Base-by-base conservation (phyloP, 805 yeast species). In the Nakazawaea wyomingensis region DNA sequence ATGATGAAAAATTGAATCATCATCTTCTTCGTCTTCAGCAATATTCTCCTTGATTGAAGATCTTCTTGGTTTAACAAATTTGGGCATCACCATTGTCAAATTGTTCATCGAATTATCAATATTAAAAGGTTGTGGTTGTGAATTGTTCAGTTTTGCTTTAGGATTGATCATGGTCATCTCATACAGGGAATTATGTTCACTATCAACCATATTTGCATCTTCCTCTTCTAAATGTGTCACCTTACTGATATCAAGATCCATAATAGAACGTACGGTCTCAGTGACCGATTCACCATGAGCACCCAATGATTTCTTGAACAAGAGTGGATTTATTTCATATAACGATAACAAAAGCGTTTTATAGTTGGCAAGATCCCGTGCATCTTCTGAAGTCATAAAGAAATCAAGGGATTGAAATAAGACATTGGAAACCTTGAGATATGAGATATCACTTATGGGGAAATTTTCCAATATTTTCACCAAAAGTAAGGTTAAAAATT, bases 361-460 rank as follows among this genome's bases (percentile, higher is more conserved):
- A n/a, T 17, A 39, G 14, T 26, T 37, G 8, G 45, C 40, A 14
- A 48, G 43, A n/a, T 48, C 47, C 22, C 47, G 51, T 16, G 47
- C 44, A 19, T 53, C 52, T 26, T 63, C 69, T 11, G 69, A 61
- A 6, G 64, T 58, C 42, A 60, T 59, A 5, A 68, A 55, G 4
- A 64, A 49, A 5, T 61, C 59, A 2, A 66, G 57, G 31, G 67
- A 50, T 32, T 62, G 63, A 41, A 67, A 56, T 27, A 66, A 54
- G 24, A 47, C 54, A 14, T 54, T 43, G 0, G 57, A 41, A 5
- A 66, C 41, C 28, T 54, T 52, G 42, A 54, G 50, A 42, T 60
- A 65, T 19, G 54, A 49, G 14, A 53, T 56, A 49, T 66, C 70
- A 30, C 59, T 56, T 4, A 68, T 62, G 0, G 72, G 68, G 21